Conservation (phyloP, 2,329 filamentous ascomycete species). For the Aspergillus ochraceus region DNA sequence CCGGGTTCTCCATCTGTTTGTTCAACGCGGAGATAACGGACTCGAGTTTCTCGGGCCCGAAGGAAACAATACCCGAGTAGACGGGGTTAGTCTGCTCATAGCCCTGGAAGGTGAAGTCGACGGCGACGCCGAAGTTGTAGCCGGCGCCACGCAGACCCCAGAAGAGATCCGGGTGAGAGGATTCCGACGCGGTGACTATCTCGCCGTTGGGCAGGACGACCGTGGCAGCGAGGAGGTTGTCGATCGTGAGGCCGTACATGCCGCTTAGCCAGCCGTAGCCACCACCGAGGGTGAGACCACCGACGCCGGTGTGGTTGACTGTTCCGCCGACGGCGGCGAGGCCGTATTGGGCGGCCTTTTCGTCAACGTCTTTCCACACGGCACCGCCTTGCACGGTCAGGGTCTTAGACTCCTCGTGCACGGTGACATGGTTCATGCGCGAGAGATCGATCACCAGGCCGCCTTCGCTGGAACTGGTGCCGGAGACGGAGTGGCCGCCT, state of each 20-base stretch:
- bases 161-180: constrained; percentile 51
- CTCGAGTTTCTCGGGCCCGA: constrained; percentile 25
- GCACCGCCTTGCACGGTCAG: constrained; percentile 56
- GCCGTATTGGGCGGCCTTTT: constrained; percentile 50
- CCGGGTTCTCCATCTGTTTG: constrained; percentile 57
- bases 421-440: constrained; percentile 52
- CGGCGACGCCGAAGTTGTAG: constrained; percentile 48
- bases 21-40: constrained; percentile 24
- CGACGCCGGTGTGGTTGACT: constrained; percentile 63
- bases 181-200: constrained; percentile 40
- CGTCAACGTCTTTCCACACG: constrained; percentile 58
- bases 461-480: constrained; percentile 54
- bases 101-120: constrained; percentile 44
- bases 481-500: constrained; percentile 52
- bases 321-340: constrained; percentile 63
- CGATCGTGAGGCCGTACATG: constrained; percentile 55
- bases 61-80: constrained; percentile 35
- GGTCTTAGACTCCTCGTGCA: constrained; percentile 48
- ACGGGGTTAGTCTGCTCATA: constrained; percentile 35
- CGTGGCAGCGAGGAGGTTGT: constrained; percentile 45
- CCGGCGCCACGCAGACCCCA: constrained; percentile 50
- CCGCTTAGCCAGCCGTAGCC: constrained; percentile 60
- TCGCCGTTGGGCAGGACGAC: constrained; percentile 44
- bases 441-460: constrained; percentile 60
- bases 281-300: constrained; percentile 58